Evolutionary conservation across 805 yeast genomes (phyloP).

Genomic region (Suhomyces vadensis): DNA sequence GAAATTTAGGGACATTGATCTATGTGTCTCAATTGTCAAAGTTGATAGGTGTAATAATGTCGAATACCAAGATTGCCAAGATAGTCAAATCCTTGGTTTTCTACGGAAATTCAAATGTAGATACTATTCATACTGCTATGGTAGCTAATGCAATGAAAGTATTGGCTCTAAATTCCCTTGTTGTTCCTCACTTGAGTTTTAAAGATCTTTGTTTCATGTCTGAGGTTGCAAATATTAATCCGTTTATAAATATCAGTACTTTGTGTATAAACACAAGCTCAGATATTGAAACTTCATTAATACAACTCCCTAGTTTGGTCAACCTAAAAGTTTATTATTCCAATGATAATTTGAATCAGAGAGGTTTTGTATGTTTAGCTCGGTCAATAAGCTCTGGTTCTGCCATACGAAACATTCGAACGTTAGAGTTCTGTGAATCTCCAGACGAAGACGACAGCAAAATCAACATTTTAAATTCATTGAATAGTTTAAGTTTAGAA

Average conservation of each 20-base stretch:
- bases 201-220: slow-evolving; percentile 1
- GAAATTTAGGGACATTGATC: slow-evolving; percentile 22
- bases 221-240: background rate
- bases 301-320: slow-evolving; percentile 13
- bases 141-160: slow-evolving; percentile 1
- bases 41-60: slow-evolving; percentile 15
- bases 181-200: background rate
- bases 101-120: slow-evolving; percentile 7
- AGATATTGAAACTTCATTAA: slow-evolving; percentile 5
- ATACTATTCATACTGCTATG: background rate
- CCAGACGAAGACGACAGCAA: slow-evolving; percentile 12
- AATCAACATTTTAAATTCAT: slow-evolving; percentile 18
- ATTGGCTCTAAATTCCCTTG: background rate
- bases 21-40: slow-evolving; percentile 11
- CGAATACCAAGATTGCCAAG: slow-evolving; percentile 14
- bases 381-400: slow-evolving; percentile 2
- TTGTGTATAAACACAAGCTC: background rate
- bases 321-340: slow-evolving; percentile 16
- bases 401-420: slow-evolving; percentile 9
- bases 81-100: slow-evolving; percentile 12
- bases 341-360: background rate
- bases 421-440: slow-evolving; percentile 19
- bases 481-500: slow-evolving; percentile 7
- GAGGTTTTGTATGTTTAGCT: slow-evolving; percentile 11
- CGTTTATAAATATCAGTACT: background rate